Evolutionary conservation across 2,329 filamentous ascomycete genomes (phyloP).

Genomic region (Sclerotiophoma versabilis): DNA sequence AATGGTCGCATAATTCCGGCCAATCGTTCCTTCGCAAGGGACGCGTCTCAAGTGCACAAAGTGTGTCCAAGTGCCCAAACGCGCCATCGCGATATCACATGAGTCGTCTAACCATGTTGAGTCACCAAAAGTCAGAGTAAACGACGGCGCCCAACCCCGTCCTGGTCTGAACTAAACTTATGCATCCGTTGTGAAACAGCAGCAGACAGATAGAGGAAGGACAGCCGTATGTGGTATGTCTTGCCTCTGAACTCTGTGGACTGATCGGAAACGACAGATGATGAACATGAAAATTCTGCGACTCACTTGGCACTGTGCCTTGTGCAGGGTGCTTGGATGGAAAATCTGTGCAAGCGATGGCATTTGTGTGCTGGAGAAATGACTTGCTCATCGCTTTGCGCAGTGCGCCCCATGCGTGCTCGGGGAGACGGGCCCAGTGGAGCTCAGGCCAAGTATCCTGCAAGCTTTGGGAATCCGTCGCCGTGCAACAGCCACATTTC

Average conservation of each 20-base stretch:
- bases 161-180: constrained; percentile 32
- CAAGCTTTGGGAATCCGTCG: constrained; percentile 23
- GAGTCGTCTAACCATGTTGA: constrained; percentile 28
- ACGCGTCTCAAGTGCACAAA: constrained; percentile 17
- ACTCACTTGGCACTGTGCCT: constrained; percentile 12
- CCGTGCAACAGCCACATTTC: constrained; percentile 39
- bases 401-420: constrained; percentile 27
- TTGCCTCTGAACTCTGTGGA: constrained; percentile 8
- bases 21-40: constrained; percentile 34
- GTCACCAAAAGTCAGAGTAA: constrained; percentile 36
- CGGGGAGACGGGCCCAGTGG: constrained; percentile 17
- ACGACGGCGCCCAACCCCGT: constrained; percentile 26
- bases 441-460: constrained; percentile 39
- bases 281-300: constrained; percentile 15
- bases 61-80: constrained; percentile 32
- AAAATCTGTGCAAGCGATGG: constrained; percentile 19
- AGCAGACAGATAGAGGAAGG: constrained; percentile 30
- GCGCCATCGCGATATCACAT: constrained; percentile 50
- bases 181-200: constrained; percentile 44
- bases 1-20: constrained; percentile 40
- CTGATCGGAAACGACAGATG: constrained; percentile 14
- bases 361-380: constrained; percentile 11
- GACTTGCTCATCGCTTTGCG: constrained; percentile 30
- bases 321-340: constrained; percentile 13
- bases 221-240: constrained; percentile 17